A percentile compares a stretch with the other conserved stretches of the same genome.
phyloP scores from a whole-genome alignment of 139 green algal species.

The Micromonas pusilla region DNA sequence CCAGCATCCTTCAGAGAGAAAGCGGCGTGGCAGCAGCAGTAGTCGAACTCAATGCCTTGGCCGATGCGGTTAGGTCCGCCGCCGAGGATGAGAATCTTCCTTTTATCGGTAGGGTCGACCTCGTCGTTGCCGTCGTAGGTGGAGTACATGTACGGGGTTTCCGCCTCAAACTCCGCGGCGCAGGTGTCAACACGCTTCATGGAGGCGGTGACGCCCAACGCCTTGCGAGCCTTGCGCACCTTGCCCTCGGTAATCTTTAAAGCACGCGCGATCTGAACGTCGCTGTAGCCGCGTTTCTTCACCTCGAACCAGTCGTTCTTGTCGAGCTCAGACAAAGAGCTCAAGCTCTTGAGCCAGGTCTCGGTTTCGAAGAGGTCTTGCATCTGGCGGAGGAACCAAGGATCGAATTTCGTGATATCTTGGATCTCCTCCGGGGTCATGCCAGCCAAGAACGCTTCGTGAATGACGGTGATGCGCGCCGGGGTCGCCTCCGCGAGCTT shows the following conservation, averaged over 20 bases:
- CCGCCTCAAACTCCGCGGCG: conserved; percentile 95
- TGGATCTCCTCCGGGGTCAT: conserved; percentile 61
- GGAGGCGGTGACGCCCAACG: conserved; percentile 38
- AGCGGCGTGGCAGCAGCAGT: conserved; percentile 99
- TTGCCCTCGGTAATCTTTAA: conserved; percentile 25
- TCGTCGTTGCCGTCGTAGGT: conserved; percentile 87
- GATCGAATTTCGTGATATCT: conserved; percentile 91
- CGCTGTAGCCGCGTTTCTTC: conserved; percentile 82
- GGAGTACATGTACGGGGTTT: conserved; percentile 90
- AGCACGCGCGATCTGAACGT: conserved; percentile 73
- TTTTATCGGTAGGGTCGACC: conserved; percentile 54
- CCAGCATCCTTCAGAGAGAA: conserved; percentile 80
- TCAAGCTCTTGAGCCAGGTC: conserved; percentile 60
- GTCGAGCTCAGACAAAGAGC: conserved; percentile 60
- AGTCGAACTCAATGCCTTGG: conserved; percentile 99
- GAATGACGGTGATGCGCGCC: conserved; percentile 63
- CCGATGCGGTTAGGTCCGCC: conserved; percentile 98
- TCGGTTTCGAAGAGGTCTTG: conserved; percentile 60
- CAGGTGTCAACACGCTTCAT: conserved; percentile 95
- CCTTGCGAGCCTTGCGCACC: conserved; percentile 29
- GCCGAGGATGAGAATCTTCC: conserved; percentile 92
- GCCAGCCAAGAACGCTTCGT: conserved; percentile 78
- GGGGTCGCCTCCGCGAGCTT: conserved; percentile 54
- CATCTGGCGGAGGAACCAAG: conserved; percentile 90
- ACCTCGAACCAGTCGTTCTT: conserved; percentile 67